Percentiles rank a stretch among this genome's conserved stretches.
These are phyloP conservation scores for Phylloporus sp. DNA, from an alignment of 768 basidiomycete species.

Conservation along the genomic window DNA sequence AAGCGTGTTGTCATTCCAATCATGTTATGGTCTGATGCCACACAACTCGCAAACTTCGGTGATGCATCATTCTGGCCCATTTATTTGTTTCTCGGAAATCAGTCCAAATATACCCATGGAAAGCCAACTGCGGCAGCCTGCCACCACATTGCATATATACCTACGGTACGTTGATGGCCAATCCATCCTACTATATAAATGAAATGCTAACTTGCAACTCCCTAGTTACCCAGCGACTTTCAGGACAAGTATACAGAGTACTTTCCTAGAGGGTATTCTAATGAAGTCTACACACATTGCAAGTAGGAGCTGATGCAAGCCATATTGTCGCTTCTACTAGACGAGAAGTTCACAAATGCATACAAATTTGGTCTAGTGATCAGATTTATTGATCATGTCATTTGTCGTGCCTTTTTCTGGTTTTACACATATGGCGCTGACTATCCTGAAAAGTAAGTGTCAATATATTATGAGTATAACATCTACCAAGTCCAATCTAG, in stretches of 20 bases:
- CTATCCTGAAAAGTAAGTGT: no score
- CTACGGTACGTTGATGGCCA: background rate
- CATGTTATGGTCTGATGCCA: background rate
- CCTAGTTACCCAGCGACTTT: constrained; percentile 5
- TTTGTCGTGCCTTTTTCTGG: background rate
- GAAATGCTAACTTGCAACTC: background rate
- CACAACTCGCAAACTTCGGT: background rate
- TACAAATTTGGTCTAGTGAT: constrained; percentile 13
- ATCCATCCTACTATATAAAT: no score
- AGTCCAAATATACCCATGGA: background rate
- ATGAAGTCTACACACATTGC: constrained; percentile 10
- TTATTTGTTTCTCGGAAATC: background rate
- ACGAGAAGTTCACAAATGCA: constrained; percentile 16
- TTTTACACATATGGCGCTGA: background rate
- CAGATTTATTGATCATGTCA: background rate
- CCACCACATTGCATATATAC: background rate
- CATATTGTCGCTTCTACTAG: constrained; percentile 12
- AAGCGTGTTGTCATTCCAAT: no score
- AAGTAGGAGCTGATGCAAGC: constrained; percentile 21
- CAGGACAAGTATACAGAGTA: constrained; percentile 1
- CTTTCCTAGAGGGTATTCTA: background rate
- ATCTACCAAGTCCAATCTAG: background rate
- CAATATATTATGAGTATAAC: no score
- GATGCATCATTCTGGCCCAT: background rate
- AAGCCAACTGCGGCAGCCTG: background rate